phyloP scores from a whole-genome alignment of 257 asterid species.

The Henckelia pumila region DNA sequence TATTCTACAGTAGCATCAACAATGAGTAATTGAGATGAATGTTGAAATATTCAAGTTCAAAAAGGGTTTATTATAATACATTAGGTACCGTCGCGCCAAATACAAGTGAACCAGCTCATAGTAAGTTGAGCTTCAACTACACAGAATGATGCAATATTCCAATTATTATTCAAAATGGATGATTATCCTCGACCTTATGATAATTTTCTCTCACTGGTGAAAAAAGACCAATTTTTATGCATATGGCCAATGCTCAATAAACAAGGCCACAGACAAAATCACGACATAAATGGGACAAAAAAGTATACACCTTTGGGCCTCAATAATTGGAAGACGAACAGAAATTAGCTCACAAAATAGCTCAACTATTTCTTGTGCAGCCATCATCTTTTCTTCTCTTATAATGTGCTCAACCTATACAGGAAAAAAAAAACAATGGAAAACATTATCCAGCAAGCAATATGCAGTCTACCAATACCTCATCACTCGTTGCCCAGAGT shows the following conservation, averaged over 20 bases:
- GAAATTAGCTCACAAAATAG: slow-evolving; percentile 74
- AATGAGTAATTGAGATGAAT: neutral
- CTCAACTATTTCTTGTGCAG: slow-evolving; percentile 94
- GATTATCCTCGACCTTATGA: too few relatives aligned
- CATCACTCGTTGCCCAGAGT: slow-evolving; percentile 10
- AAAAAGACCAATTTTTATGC: too few relatives aligned
- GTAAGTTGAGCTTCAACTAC: too few relatives aligned
- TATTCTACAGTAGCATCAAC: neutral
- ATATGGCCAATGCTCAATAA: too few relatives aligned
- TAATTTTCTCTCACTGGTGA: too few relatives aligned
- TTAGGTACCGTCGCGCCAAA: neutral
- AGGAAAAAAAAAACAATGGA: neutral
- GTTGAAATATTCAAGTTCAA: neutral
- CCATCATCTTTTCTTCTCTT: slow-evolving; percentile 95
- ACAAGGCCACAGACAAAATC: neutral
- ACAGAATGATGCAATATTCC: too few relatives aligned
- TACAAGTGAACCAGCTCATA: neutral
- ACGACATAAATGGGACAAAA: neutral
- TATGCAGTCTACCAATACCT: neutral
- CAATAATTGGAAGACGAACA: slow-evolving; percentile 82
- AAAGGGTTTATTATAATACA: neutral
- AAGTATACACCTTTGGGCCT: slow-evolving; percentile 60
- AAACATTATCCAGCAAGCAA: neutral
- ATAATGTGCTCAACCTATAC: slow-evolving; percentile 86
- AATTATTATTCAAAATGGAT: too few relatives aligned